Base-by-base conservation (phyloP, 1,284 basidiomycete genomes). In the Cerrena zonata region DNA sequence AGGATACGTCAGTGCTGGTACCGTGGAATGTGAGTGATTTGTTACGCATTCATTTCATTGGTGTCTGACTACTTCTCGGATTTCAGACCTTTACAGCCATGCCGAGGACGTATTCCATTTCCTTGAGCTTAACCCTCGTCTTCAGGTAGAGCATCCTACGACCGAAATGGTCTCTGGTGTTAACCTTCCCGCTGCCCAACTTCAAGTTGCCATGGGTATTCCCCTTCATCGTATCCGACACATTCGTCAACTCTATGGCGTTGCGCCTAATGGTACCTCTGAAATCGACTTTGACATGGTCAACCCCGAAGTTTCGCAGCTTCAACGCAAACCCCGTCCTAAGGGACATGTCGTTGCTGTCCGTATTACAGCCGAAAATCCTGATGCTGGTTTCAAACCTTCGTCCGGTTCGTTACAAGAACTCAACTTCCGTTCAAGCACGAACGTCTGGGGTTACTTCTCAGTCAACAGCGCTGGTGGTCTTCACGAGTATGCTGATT, bases 381-480 rank as follows among this genome's bases (percentile, higher is more conserved):
- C 96, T 21, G 96, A 99, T 65, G 95, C 95, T 15, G 96, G 96
- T n/a, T 99, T 99, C 82, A 99, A 99, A 73, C 96, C 96, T 2
- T 98, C 95, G 5, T 95, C 92, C 13, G 96, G 96, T 62, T 88
- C 90, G 40, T 77, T 99, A 12, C 94, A 97, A 67, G 96, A 99
- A 69, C 89, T 99, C 64, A 99, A 99, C 72, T 99, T 99, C 87
- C 89, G 96, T 49, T 98, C 94, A 34, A 96, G 90, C 71, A 97
- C 94, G 38, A 97, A 97, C 59, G 94, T 98, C 51, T 99, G 96
- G 96, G 96, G 96, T 61, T 95, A 99, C 78, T 99, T 99, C 80
- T 98, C 95, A 21, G 96, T 99, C 63, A 86, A 85, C 49, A 88
- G 88, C 36, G 88, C 94, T 24, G 96, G 96, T 70, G 96, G 94